These are phyloP conservation scores for Ustilago trichophora DNA, from an alignment of 1,284 basidiomycete species.

Conservation along the genomic window DNA sequence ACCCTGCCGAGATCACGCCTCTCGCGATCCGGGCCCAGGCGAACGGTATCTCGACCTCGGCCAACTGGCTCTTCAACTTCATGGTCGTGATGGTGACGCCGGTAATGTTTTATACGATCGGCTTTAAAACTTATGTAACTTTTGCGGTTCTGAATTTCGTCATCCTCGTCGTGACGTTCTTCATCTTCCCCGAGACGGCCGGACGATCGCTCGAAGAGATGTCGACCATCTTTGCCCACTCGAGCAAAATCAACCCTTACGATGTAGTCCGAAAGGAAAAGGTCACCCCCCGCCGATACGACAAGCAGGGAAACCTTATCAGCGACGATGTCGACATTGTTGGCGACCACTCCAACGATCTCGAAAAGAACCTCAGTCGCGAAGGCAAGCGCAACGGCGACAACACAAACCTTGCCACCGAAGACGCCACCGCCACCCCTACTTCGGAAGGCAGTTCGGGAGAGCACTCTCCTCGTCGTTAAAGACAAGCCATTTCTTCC, in stretches of 20 bases:
- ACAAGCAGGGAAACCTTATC: constrained; percentile 52
- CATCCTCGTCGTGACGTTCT: constrained; percentile 46
- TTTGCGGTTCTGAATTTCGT: constrained; percentile 56
- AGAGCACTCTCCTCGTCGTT: constrained; percentile 20
- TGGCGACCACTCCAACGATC: constrained; percentile 20
- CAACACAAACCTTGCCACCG: constrained; percentile 24
- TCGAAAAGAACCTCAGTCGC: constrained; percentile 26
- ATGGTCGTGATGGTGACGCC: constrained; percentile 61
- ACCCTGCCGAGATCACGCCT: constrained; percentile 64
- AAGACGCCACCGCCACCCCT: constrained; percentile 34
- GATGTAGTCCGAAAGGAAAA: constrained; percentile 58
- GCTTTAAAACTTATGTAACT: constrained; percentile 44
- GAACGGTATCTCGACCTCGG: constrained; percentile 59
- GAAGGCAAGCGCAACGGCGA: constrained; percentile 14
- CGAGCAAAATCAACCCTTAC: constrained; percentile 58
- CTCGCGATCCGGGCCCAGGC: constrained; percentile 59
- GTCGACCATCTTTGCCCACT: constrained; percentile 58
- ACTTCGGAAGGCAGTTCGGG: constrained; percentile 23
- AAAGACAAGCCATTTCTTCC: neutral
- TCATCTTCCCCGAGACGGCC: constrained; percentile 62
- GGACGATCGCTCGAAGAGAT: constrained; percentile 62
- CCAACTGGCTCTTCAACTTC: constrained; percentile 65
- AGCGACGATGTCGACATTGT: constrained; percentile 48
- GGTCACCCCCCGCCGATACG: constrained; percentile 57
- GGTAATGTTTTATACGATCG: constrained; percentile 43